These are phyloP conservation scores for Debaryomycetaceae sp. DNA, from an alignment of 1,139 yeast species.

Conservation along the genomic window DNA sequence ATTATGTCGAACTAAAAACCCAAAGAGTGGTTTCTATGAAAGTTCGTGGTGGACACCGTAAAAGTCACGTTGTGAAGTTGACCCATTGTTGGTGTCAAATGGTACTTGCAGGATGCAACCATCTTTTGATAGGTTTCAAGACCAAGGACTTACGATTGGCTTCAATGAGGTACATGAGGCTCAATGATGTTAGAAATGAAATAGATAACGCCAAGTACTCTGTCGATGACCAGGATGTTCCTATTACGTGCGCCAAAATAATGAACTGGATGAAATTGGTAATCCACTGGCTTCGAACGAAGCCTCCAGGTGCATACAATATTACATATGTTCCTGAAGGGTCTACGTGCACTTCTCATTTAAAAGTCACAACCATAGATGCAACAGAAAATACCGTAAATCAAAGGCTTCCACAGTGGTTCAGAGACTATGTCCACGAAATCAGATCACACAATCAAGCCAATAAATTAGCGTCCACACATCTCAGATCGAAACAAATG, in stretches of 20 bases:
- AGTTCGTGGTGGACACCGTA: neutral
- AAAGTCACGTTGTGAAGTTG: conserved; percentile 10
- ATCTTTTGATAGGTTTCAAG: conserved; percentile 20
- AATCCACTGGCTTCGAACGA: neutral
- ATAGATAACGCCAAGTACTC: conserved; percentile 6
- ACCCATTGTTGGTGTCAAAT: conserved; percentile 22
- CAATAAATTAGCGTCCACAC: too few relatives aligned
- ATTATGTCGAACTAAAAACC: conserved; percentile 24
- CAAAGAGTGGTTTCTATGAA: conserved; percentile 10
- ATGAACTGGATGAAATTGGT: neutral
- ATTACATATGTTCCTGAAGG: neutral
- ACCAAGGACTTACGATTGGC: conserved; percentile 15
- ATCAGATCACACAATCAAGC: neutral
- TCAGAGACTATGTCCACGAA: neutral
- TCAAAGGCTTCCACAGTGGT: conserved; percentile 1
- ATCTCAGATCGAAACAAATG: too few relatives aligned
- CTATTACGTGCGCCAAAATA: neutral
- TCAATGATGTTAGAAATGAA: conserved; percentile 11
- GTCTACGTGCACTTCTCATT: neutral
- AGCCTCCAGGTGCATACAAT: neutral
- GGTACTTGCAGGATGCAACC: conserved; percentile 15
- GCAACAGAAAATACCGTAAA: neutral
- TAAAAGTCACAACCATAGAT: neutral
- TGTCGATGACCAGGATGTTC: neutral
- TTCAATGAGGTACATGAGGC: conserved; percentile 16